Percentiles rank a stretch among this genome's conserved stretches.
Evolutionary conservation across 2,329 filamentous ascomycete species (phyloP).

Genomic region (Fusarium illudens): DNA sequence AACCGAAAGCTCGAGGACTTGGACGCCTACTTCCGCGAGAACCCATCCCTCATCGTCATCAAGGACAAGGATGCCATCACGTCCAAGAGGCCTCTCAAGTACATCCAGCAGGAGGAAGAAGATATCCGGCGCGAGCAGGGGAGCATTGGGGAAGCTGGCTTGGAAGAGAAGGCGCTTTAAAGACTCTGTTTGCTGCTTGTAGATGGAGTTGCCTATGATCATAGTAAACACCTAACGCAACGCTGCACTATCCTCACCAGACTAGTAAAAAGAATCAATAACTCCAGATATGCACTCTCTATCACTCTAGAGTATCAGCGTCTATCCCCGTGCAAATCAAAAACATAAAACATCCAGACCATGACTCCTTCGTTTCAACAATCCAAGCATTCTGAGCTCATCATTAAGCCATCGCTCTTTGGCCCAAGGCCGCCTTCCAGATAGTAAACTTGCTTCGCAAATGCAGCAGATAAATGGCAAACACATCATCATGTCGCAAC

Average conservation of each 20-base stretch:
- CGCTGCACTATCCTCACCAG: neutral
- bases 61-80: conserved; percentile 57
- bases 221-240: neutral
- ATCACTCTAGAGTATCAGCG: conserved; percentile 31
- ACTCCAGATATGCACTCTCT: conserved; percentile 30
- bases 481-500: conserved; percentile 12
- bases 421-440: neutral
- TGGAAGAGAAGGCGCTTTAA: conserved; percentile 2
- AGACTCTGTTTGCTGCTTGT: neutral
- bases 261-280: neutral
- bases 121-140: conserved; percentile 1
- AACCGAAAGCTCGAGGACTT: conserved; percentile 43
- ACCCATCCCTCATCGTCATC: conserved; percentile 55
- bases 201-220: neutral
- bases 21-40: conserved; percentile 48
- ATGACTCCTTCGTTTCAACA: conserved; percentile 7
- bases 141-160: neutral
- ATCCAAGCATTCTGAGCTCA: conserved; percentile 10
- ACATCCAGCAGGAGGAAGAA: conserved; percentile 19
- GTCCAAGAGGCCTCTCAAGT: conserved; percentile 41
- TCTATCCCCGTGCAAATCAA: conserved; percentile 26
- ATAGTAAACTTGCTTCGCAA: neutral
- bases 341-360: conserved; percentile 4
- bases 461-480: neutral
- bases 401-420: conserved; percentile 15